These are phyloP conservation scores for Starmerella geochares DNA, from an alignment of 805 yeast species.

Conservation along the genomic window DNA sequence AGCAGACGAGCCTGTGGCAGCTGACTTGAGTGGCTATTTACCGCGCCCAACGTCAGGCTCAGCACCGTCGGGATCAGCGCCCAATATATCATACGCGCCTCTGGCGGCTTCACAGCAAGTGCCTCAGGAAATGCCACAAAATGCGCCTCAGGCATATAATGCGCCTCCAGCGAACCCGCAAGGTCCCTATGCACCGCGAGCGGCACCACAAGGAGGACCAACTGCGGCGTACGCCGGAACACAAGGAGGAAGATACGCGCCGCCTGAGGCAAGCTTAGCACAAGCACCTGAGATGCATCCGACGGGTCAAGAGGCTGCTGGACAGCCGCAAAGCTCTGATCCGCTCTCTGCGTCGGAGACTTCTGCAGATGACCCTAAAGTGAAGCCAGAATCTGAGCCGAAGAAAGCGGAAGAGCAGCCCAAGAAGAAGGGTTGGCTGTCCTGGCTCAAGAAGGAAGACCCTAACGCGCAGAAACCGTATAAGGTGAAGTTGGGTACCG, in stretches of 20 bases:
- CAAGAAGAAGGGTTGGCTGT: constrained; percentile 37
- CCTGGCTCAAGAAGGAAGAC: constrained; percentile 51
- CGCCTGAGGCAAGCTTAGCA: not conserved
- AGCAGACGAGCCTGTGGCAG: too few relatives aligned
- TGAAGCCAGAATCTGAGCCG: not conserved
- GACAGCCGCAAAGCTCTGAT: not conserved
- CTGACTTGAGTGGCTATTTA: too few relatives aligned
- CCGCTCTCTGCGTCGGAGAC: not conserved
- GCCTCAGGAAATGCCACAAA: not conserved
- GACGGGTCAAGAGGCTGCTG: not conserved
- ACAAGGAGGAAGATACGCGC: not conserved
- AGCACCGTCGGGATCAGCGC: not conserved
- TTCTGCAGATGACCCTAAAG: too few relatives aligned
- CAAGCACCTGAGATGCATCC: not conserved
- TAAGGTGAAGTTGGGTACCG: constrained; percentile 63
- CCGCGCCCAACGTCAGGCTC: too few relatives aligned
- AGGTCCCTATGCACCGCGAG: not conserved
- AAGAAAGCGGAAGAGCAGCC: constrained; percentile 18
- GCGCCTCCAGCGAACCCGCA: not conserved
- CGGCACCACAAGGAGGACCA: not conserved
- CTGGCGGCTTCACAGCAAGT: too few relatives aligned
- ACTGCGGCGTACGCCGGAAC: not conserved
- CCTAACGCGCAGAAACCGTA: constrained; percentile 57
- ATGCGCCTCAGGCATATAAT: not conserved
- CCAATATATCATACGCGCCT: not conserved